Evolutionary conservation across 148 eudicot species (phyloP), one percentile per base, ranked within the genome.

Genomic region (Drosera capensis): DNA sequence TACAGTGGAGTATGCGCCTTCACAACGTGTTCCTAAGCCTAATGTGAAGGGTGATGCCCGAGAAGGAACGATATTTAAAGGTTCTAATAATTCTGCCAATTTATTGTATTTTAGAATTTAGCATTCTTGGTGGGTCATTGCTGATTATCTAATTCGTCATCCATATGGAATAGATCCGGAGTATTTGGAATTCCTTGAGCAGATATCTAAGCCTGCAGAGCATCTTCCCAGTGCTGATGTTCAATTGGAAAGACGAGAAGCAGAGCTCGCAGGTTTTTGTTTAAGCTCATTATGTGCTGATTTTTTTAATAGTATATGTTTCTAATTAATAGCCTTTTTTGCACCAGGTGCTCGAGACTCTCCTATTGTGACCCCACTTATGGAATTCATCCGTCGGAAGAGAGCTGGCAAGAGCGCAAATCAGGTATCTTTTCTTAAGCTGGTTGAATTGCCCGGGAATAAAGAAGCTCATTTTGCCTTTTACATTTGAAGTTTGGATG

Each of bases 211-310:
- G 18, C 74, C 74, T 38, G 59, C 43, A 38, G 74, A 70, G 49
- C 55, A 64, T 60, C 70, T 70, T 47, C 74, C 74, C 1, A 70
- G 74, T 52, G 74, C 74, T 28, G 74, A 70, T 51, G 35, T 70
- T 41, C 74, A 70, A 44, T 52, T 70, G 49, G 70, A 70, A 37
- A 70, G 70, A 48, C 64, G 59, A 51, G 74, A 64, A 52, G 74
- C 74, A 0, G 74, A 70, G 26, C 63, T 66, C 51, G 74, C 70
- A 46, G 74, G 74, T 70, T 3, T 20, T 2, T n/a, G 17, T 41
- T 41, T 17, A 5, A 12, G 14, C 5, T 41, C 19, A 0, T 3
- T 21, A 0, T 41, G 5, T 17, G 1, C 2, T 34, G 11, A 2
- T 41, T 41, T 41, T 7, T 14, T 41, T 41, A 41, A 3, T 18